Evolutionary conservation across 352 stramenopile genomes (phyloP), one percentile per base, ranked within the genome.

Genomic region (Pythium volutum): DNA sequence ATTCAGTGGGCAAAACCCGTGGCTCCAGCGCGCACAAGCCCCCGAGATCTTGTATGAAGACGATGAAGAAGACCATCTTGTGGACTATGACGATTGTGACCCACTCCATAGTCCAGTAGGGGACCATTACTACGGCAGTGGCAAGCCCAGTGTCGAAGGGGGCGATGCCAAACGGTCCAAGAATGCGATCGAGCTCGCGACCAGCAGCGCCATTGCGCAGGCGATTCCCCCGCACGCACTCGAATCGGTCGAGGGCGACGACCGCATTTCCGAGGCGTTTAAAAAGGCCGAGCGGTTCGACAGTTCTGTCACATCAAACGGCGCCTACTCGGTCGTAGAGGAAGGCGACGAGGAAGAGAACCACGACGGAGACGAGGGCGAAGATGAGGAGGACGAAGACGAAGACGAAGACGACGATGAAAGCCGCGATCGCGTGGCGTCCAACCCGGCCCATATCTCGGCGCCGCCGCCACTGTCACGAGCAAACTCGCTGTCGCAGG

Each of bases 101-200:
- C 49, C 50, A 20, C 49, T 66, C n/a, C 23, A 29, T n/a, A 49
- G 47, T 41, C 29, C 31, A 2, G 22, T 59, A 1, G 27, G 36
- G 11, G 18, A 29, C 1, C 52, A 41, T 26, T 23, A 33, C n/a
- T 29, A 47, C 2, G 39, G 10, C 16, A 55, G 33, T 29, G 22
- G 9, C 22, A 27, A 55, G 15, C 54, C 55, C 15, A 25, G 11
- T 6, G 2, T 43, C 18, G 49, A 60, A 25, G 26, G 5, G 2
- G 20, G 16, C 1, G 27, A 16, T 10, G 16, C 41, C 8, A 34
- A 43, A 42, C 54, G 61, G 14, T 61, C 75, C 8, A 79, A 74
- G 66, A 86, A 87, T 61, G 81, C 81, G 4, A 91, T 91, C 48
- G 79, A 89, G 63, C 63, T 91, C 49, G 81, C 81, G 18, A 89